Conservation (phyloP, 2,329 filamentous ascomycete species). For the Paraphaeosphaeria minitans region DNA sequence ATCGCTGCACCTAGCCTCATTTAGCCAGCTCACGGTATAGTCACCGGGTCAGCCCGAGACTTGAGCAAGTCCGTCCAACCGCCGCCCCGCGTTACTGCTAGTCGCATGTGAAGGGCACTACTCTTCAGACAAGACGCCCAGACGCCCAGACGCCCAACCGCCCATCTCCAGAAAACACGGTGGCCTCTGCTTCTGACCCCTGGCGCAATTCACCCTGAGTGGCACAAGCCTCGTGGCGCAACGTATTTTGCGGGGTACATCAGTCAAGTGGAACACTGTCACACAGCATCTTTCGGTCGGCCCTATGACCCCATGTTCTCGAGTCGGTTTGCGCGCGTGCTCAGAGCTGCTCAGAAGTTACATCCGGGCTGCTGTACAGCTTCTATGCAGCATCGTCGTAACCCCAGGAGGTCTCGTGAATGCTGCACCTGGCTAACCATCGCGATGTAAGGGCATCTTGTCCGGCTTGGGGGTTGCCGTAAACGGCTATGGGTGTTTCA, state of each 20-base stretch:
- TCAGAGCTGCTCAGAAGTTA: constrained; percentile 19
- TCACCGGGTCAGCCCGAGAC: constrained; percentile 39
- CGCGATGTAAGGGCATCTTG: constrained; percentile 1
- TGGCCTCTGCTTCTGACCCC: constrained; percentile 6
- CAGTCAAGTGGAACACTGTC: constrained; percentile 14
- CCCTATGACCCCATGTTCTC: constrained; percentile 32
- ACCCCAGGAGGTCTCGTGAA: constrained; percentile 28
- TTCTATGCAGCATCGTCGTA: constrained; percentile 19
- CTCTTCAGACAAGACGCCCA: constrained; percentile 10
- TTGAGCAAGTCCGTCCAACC: constrained; percentile 29
- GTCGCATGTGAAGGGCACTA: constrained; percentile 35
- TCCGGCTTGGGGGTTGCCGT: constrained; percentile 16
- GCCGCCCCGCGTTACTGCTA: constrained; percentile 20
- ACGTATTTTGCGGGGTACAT: constrained; percentile 24
- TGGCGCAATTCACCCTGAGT: constrained; percentile 5
- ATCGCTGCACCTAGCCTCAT: constrained; percentile 27
- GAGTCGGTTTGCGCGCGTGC: constrained; percentile 30
- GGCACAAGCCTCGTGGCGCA: constrained; percentile 14
- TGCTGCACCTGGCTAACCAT: constrained; percentile 22
- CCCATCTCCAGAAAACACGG: constrained; percentile 11
- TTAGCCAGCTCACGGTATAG: constrained; percentile 20
- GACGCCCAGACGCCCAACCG: constrained; percentile 9
- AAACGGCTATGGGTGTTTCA: constrained; percentile 2
- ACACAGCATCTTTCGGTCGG: constrained; percentile 22
- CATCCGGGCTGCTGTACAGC: constrained; percentile 14